A percentile compares a stretch with the other conserved stretches of the same genome.
Evolutionary conservation across 495 filamentous ascomycete species (phyloP).

Genomic region (Bathelium albidoporum): DNA sequence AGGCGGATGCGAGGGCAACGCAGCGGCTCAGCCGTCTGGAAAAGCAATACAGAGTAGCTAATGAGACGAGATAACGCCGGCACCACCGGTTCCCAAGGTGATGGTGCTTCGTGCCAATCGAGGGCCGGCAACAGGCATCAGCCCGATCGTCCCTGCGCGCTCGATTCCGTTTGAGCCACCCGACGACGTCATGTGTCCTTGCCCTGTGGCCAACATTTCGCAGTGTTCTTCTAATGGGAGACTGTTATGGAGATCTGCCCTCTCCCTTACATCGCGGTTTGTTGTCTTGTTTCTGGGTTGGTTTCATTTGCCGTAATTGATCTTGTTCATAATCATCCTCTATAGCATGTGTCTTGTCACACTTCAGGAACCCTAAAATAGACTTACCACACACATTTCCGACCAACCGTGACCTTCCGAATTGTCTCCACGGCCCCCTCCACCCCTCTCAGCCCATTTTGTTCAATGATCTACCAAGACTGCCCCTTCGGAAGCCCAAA

Average conservation of each 20-base stretch:
- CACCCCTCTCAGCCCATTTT: not conserved
- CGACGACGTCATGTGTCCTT: slow-evolving; percentile 1
- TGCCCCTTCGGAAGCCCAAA: not conserved
- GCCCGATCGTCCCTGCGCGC: not conserved
- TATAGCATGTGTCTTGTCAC: not conserved
- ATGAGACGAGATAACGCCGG: too few species aligned
- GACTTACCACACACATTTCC: not conserved
- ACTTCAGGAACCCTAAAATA: not conserved
- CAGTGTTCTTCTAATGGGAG: not conserved
- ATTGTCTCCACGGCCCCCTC: not conserved
- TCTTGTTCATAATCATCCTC: not conserved
- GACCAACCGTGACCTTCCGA: not conserved
- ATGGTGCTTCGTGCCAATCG: not conserved
- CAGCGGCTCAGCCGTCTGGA: not conserved
- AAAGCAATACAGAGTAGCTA: not conserved
- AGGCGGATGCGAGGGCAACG: too few species aligned
- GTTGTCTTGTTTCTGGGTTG: not conserved
- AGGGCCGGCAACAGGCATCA: not conserved
- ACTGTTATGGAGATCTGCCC: not conserved
- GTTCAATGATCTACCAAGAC: not conserved
- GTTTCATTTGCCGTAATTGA: not conserved
- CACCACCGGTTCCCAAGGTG: too few species aligned
- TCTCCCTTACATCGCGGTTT: not conserved
- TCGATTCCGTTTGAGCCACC: not conserved
- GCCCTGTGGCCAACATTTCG: not conserved